phyloP scores from a whole-genome alignment of 495 filamentous ascomycete species.

The Penicillium tannophilum region DNA sequence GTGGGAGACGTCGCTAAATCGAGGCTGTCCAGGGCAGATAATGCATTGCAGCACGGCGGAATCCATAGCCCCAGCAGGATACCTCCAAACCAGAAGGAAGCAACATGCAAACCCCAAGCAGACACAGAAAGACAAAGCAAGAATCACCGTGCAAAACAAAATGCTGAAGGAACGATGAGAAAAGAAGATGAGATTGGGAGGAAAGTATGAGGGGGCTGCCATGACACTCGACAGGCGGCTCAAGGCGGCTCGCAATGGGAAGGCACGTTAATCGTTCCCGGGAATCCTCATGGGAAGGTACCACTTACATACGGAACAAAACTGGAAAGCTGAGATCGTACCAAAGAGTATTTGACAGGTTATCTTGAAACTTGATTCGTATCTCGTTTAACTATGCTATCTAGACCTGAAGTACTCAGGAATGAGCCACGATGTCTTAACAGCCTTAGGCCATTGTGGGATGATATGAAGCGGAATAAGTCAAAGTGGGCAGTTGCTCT shows the following conservation, averaged over 20 bases:
- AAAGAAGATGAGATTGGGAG: not conserved
- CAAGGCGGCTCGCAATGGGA: not conserved
- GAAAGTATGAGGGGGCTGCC: not conserved
- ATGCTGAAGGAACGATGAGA: slow-evolving; percentile 23
- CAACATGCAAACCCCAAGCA: slow-evolving; percentile 30
- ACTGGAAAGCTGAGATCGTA: not conserved
- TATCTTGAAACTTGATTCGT: not conserved
- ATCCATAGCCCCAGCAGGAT: slow-evolving; percentile 38
- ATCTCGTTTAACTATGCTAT: slow-evolving; percentile 7
- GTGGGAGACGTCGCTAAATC: slow-evolving; percentile 86
- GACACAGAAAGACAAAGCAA: slow-evolving; percentile 9
- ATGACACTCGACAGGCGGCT: not conserved
- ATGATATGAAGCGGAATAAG: slow-evolving; percentile 54
- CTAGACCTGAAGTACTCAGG: slow-evolving; percentile 6
- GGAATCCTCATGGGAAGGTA: not conserved
- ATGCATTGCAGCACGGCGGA: slow-evolving; percentile 70
- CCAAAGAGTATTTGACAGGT: not conserved
- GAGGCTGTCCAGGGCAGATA: slow-evolving; percentile 74
- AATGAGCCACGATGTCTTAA: slow-evolving; percentile 49
- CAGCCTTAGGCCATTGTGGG: slow-evolving; percentile 43
- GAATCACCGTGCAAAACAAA: slow-evolving; percentile 3
- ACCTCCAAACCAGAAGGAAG: slow-evolving; percentile 25
- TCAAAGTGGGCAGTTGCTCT: slow-evolving; percentile 52
- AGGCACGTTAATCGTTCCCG: not conserved
- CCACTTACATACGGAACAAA: not conserved